Evolutionary conservation across 1,284 basidiomycete species (phyloP), one percentile per base, ranked within the genome.

Genomic region (Ceratobasidium sp.): DNA sequence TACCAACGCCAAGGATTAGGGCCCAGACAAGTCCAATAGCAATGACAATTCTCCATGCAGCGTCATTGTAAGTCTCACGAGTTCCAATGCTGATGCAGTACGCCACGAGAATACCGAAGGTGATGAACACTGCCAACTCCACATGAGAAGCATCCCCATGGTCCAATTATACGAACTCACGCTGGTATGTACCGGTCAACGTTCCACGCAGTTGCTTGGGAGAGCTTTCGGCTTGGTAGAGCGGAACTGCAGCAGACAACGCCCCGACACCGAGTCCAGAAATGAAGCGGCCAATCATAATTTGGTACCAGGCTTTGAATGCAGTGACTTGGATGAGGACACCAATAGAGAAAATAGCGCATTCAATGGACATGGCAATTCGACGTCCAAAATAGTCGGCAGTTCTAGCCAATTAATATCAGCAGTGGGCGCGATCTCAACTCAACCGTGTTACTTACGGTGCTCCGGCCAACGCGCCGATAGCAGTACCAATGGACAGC

Each of bases 161-260:
- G 40, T 68, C 8, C 27, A 67, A 70, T 42, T 60, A 75, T 71
- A 25, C 27, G 13, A 17, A 20, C 53, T 5, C 45, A 62, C 55
- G 34, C 29, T 69, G 68, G 57, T 69, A 69, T 10, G 57, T 79
- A 0, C 78, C 79, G 34, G 89, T 91, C 27, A 92, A 79, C 0
- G 90, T 86, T 25, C 92, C 91, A 72, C 92, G 86, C 65, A 94
- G 87, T 73, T 91, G 86, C 17, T 88, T 82, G 1, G 92, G 91
- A 0, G 90, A 89, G 0, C 87, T 87, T 77, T 92, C 90, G 6
- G 88, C 87, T 81, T 90, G 87, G 76, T 90, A 91, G 78, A 89
- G 87, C 1, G 92, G 92, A 0, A 94, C 91, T 0, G 87, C 89
- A 40, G 89, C 88, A 55, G 86, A 87, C 4, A 92, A 82, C 0